Evolutionary conservation across 495 filamentous ascomycete genomes (phyloP).

Genomic region (Hypoxylon intermedium): DNA sequence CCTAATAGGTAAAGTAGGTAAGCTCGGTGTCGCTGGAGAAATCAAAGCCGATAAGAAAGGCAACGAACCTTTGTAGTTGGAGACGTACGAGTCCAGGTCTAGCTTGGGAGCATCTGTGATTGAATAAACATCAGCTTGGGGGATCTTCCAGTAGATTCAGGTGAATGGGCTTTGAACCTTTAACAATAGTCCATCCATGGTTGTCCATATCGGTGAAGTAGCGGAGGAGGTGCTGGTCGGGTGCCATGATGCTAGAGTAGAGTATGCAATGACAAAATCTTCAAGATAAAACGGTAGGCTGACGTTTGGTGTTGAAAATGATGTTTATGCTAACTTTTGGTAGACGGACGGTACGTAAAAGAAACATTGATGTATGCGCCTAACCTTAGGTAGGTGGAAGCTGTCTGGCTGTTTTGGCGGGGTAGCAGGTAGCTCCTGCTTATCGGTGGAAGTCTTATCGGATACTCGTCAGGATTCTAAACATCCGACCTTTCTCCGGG

Average conservation of each 20-base stretch:
- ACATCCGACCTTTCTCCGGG: no score
- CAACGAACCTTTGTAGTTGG: conserved; percentile 81
- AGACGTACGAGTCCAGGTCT: conserved; percentile 89
- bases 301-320: no score
- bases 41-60: background rate
- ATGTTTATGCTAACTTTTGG: no score
- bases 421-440: no score
- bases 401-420: conserved; percentile 23
- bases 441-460: no score
- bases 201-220: conserved; percentile 57
- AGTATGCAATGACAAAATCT: background rate
- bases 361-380: no score
- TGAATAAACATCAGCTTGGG: background rate
- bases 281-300: background rate
- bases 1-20: conserved; percentile 59
- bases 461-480: no score
- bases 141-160: background rate
- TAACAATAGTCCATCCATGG: conserved; percentile 54
- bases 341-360: background rate
- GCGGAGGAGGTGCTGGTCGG: conserved; percentile 42
- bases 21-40: conserved; percentile 17
- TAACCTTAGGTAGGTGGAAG: no score
- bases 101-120: conserved; percentile 81
- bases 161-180: conserved; percentile 43
- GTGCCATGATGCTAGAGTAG: conserved; percentile 26